Percentiles rank a stretch among this genome's conserved stretches.
These are phyloP conservation scores for Dissophora ornata DNA, from an alignment of 192 early-diverging fungal species.

Conservation along the genomic window DNA sequence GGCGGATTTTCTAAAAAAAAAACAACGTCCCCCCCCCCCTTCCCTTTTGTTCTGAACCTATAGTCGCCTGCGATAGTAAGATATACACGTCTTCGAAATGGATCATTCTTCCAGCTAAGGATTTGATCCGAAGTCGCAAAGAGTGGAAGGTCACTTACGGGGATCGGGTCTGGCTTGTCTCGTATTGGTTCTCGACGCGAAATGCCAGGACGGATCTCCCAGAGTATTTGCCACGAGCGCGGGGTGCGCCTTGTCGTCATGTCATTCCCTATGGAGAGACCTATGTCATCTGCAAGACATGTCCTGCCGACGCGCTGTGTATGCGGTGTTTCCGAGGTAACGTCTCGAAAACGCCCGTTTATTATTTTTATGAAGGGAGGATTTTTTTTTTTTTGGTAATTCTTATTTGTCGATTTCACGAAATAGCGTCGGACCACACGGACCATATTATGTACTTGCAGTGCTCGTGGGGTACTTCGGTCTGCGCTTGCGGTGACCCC, in stretches of 20 bases:
- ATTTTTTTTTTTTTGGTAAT: no score
- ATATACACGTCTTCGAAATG: constrained; percentile 48
- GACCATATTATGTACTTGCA: constrained; percentile 47
- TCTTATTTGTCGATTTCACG: background rate
- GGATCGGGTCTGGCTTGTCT: constrained; percentile 37
- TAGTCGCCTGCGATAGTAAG: constrained; percentile 50
- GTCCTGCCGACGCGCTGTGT: constrained; percentile 30
- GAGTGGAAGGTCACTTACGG: constrained; percentile 42
- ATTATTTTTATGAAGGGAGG: background rate
- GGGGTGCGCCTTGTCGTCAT: constrained; percentile 37
- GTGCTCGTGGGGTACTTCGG: constrained; percentile 44
- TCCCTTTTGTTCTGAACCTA: no score
- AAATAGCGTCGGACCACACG: constrained; percentile 32
- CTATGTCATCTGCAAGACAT: constrained; percentile 47
- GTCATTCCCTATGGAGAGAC: constrained; percentile 45
- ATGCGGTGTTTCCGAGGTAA: constrained; percentile 50
- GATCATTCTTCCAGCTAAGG: constrained; percentile 47
- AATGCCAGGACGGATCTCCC: constrained; percentile 39
- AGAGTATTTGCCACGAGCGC: constrained; percentile 32
- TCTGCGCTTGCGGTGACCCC: constrained; percentile 23
- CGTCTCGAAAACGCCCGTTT: background rate
- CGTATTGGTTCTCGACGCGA: constrained; percentile 45
- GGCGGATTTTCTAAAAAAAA: no score
- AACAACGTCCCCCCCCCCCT: background rate
- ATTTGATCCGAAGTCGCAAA: constrained; percentile 10